These are phyloP conservation scores for Fusarium liriodendri DNA, from an alignment of 2,329 filamentous ascomycete species.

Conservation along the genomic window DNA sequence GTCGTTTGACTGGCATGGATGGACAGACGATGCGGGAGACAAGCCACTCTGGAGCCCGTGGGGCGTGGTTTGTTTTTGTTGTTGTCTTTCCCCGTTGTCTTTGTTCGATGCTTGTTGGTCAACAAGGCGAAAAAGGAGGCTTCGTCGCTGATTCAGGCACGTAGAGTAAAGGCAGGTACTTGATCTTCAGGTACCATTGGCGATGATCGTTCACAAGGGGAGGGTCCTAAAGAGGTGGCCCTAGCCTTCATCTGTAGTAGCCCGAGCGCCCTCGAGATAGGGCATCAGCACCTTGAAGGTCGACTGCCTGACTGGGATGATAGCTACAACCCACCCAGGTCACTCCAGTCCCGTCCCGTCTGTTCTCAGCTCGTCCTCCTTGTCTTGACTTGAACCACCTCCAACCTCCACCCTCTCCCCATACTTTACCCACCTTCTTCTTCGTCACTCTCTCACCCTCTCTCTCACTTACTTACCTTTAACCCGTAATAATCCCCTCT, in stretches of 20 bases:
- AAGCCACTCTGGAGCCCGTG: conserved; percentile 27
- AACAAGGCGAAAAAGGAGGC: neutral
- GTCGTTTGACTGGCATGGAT: conserved; percentile 18
- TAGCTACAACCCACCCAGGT: conserved; percentile 19
- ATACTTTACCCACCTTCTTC: conserved; percentile 17
- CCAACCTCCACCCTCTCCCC: conserved; percentile 26
- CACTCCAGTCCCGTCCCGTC: conserved; percentile 2
- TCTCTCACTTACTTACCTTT: conserved; percentile 15
- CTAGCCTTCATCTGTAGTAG: conserved; percentile 10
- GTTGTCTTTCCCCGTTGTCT: neutral
- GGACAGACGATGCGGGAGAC: neutral
- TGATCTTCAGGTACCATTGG: conserved; percentile 31
- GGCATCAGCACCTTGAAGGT: conserved; percentile 8
- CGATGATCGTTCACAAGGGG: conserved; percentile 15
- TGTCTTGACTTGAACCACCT: conserved; percentile 21
- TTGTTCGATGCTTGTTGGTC: neutral
- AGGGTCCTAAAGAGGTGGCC: neutral
- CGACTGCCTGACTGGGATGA: conserved; percentile 25
- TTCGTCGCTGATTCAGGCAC: conserved; percentile 9
- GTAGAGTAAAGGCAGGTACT: conserved; percentile 9
- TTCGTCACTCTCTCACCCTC: conserved; percentile 24
- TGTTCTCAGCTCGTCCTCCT: conserved; percentile 7
- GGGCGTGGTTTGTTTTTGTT: neutral
- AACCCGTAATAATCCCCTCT: conserved; percentile 33
- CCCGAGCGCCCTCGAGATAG: conserved; percentile 6